phyloP scores from a whole-genome alignment of 148 eudicot genomes.

The Amaranthus cruentus region DNA sequence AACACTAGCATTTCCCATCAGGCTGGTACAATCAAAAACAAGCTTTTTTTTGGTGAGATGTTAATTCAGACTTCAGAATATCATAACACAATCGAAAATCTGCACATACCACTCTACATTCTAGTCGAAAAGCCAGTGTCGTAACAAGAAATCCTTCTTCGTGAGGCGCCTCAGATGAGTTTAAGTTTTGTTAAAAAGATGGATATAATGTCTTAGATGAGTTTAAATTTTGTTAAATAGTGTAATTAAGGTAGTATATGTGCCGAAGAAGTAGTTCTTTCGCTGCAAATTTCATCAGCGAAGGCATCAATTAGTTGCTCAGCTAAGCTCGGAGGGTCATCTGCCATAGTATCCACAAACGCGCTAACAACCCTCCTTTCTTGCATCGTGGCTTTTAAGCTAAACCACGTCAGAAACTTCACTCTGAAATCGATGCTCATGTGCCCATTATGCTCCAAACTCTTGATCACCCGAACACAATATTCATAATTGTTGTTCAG shows the following conservation, averaged over 20 bases:
- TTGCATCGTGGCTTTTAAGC: constrained; percentile 54
- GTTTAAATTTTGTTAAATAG: neutral
- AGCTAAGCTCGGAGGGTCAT: constrained; percentile 61
- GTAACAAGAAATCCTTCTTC: constrained; percentile 12
- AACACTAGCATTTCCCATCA: neutral
- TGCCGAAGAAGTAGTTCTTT: constrained; percentile 14
- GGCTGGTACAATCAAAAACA: constrained; percentile 4
- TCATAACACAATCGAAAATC: constrained; percentile 6
- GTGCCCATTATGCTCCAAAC: constrained; percentile 45
- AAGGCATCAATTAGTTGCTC: constrained; percentile 61
- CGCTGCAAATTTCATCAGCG: constrained; percentile 39
- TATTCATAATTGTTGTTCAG: constrained; percentile 39
- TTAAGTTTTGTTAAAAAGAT: neutral
- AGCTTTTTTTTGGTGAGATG: neutral
- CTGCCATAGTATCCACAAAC: constrained; percentile 44
- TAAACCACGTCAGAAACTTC: constrained; percentile 68
- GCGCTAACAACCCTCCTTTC: constrained; percentile 52
- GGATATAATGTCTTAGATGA: constrained; percentile 2
- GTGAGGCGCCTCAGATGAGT: constrained; percentile 11
- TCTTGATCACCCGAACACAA: constrained; percentile 45
- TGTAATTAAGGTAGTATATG: neutral
- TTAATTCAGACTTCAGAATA: constrained; percentile 6
- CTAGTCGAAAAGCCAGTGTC: neutral
- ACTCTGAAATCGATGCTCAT: constrained; percentile 44
- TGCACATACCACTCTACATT: constrained; percentile 12